These are phyloP conservation scores for Paulownia fortunei DNA, from an alignment of 257 asterid genomes.

Conservation along the genomic window DNA sequence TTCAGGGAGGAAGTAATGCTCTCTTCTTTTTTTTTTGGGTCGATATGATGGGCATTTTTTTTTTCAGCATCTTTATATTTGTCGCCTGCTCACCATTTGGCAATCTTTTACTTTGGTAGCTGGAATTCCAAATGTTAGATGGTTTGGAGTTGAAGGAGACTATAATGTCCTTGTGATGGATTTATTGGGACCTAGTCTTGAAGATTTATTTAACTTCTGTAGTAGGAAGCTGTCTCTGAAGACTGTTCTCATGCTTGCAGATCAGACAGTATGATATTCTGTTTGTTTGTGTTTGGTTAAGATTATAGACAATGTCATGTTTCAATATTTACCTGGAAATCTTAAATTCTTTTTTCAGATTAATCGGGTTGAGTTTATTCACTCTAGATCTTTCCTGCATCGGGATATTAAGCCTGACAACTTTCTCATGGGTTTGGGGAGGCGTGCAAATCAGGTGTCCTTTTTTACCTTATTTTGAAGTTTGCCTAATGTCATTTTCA, in stretches of 20 bases:
- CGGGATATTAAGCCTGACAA: conserved; percentile 92
- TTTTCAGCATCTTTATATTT: conserved; percentile 15
- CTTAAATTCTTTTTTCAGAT: conserved; percentile 47
- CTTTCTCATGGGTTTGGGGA: conserved; percentile 88
- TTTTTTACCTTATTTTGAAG: background rate
- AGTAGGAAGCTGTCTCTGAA: conserved; percentile 84
- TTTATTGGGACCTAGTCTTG: conserved; percentile 91
- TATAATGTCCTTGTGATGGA: conserved; percentile 94
- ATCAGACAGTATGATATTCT: conserved; percentile 67
- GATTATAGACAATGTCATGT: background rate
- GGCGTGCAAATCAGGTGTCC: conserved; percentile 86
- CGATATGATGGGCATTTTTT: conserved; percentile 17
- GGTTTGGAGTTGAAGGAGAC: conserved; percentile 97
- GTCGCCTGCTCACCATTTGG: conserved; percentile 17
- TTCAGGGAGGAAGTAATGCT: conserved; percentile 87
- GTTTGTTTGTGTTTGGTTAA: conserved; percentile 13
- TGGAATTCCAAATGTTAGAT: conserved; percentile 79
- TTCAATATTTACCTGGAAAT: conserved; percentile 8
- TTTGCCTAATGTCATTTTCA: background rate
- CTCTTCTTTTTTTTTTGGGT: conserved; percentile 13
- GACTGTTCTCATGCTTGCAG: conserved; percentile 95
- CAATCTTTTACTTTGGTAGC: conserved; percentile 46
- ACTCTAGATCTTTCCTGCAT: conserved; percentile 77
- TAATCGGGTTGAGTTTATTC: conserved; percentile 74
- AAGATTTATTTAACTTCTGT: conserved; percentile 88